A percentile compares a stretch with the other conserved stretches of the same genome.
Evolutionary conservation across 768 basidiomycete species (phyloP).

Genomic region (Leccinum boreale): DNA sequence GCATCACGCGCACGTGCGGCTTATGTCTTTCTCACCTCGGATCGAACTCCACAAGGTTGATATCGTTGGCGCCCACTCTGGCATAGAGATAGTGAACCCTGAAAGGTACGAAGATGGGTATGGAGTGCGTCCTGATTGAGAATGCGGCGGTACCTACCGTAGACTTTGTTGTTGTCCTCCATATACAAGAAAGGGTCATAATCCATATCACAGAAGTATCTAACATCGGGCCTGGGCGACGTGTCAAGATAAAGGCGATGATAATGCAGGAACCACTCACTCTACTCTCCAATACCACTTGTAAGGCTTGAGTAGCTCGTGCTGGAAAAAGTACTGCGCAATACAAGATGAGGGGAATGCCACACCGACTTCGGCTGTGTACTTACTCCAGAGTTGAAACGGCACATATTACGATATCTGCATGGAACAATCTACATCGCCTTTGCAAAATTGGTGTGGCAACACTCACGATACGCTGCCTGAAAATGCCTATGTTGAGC

Average conservation of each 20-base stretch:
- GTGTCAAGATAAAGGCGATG: background rate
- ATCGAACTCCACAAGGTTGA: slow-evolving; percentile 59
- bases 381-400: slow-evolving; percentile 67
- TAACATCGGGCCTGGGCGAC: slow-evolving; percentile 41
- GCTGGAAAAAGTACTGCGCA: slow-evolving; percentile 51
- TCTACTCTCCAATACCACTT: slow-evolving; percentile 65
- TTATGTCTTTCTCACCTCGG: slow-evolving; percentile 42
- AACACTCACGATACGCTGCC: slow-evolving; percentile 43
- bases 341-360: slow-evolving; percentile 5
- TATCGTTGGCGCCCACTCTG: slow-evolving; percentile 64
- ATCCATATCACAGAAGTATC: slow-evolving; percentile 52
- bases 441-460: background rate
- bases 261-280: slow-evolving; percentile 25
- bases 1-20: slow-evolving; percentile 11
- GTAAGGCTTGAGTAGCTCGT: slow-evolving; percentile 49
- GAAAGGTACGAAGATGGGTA: background rate
- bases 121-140: background rate
- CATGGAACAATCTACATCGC: background rate
- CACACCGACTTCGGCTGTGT: background rate
- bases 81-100: slow-evolving; percentile 64
- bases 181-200: slow-evolving; percentile 55
- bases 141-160: slow-evolving; percentile 34
- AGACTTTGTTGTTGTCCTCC: slow-evolving; percentile 50
- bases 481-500: slow-evolving; percentile 17
- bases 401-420: slow-evolving; percentile 76